phyloP scores from a whole-genome alignment of 2,329 filamentous ascomycete species.

The Claviceps cyperi region DNA sequence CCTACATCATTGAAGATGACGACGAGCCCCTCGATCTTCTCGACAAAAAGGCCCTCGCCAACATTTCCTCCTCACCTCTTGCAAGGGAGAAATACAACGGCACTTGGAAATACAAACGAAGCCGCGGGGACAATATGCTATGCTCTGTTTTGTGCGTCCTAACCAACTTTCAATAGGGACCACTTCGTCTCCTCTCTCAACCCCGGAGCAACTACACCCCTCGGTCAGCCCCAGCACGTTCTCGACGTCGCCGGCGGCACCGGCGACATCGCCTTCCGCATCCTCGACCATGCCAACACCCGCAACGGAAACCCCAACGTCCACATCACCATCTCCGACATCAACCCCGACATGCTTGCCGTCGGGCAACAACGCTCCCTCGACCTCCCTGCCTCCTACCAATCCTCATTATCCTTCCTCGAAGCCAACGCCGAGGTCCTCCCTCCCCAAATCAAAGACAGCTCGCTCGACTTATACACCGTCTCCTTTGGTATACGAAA shows the following conservation, averaged over 20 bases:
- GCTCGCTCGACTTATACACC: slow-evolving; percentile 85
- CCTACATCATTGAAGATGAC: no score
- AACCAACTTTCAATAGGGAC: slow-evolving; percentile 36
- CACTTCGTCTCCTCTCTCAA: slow-evolving; percentile 88
- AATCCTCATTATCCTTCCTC: slow-evolving; percentile 54
- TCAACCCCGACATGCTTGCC: slow-evolving; percentile 87
- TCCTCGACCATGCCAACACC: slow-evolving; percentile 78
- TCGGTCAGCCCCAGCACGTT: slow-evolving; percentile 47
- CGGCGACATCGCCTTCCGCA: slow-evolving; percentile 93
- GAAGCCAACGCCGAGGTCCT: slow-evolving; percentile 83
- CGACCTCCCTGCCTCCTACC: slow-evolving; percentile 37
- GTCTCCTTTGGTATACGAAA: slow-evolving; percentile 96
- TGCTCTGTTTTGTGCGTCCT: not conserved
- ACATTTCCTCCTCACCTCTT: not conserved
- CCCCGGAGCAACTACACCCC: slow-evolving; percentile 48
- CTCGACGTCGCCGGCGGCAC: slow-evolving; percentile 95
- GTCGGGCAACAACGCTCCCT: slow-evolving; percentile 72
- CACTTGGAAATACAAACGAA: not conserved
- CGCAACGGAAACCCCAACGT: slow-evolving; percentile 62
- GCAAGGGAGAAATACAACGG: no score
- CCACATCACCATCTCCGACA: slow-evolving; percentile 83
- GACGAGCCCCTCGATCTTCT: no score
- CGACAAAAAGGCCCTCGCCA: no score
- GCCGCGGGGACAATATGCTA: not conserved
- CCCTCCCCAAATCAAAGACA: slow-evolving; percentile 42